These are phyloP conservation scores for Phaeosphaeria sp. DNA, from an alignment of 2,329 filamentous ascomycete genomes.

Conservation along the genomic window DNA sequence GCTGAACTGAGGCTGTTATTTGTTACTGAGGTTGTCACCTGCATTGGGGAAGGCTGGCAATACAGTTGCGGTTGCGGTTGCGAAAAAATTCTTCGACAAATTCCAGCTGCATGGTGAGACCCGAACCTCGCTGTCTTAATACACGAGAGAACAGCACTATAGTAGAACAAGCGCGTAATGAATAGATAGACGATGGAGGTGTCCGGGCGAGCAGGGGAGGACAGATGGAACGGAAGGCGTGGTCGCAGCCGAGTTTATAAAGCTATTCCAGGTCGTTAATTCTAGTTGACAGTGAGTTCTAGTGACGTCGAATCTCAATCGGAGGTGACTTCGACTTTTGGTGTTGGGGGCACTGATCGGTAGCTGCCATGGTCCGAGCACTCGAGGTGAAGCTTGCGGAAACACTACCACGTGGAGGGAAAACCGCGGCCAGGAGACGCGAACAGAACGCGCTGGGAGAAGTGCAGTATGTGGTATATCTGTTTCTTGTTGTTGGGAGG, in stretches of 20 bases:
- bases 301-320: background rate
- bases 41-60: slow-evolving; percentile 7
- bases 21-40: background rate
- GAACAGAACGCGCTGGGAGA: background rate
- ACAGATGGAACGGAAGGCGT: background rate
- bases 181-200: background rate
- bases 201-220: background rate
- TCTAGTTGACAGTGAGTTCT: background rate
- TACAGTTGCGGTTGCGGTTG: slow-evolving; percentile 12
- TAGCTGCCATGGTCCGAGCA: slow-evolving; percentile 4
- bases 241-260: background rate
- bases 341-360: background rate
- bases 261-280: background rate
- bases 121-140: slow-evolving; percentile 3
- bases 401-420: background rate
- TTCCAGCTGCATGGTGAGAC: slow-evolving; percentile 9
- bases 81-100: slow-evolving; percentile 8
- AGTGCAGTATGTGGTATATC: background rate
- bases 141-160: background rate
- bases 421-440: background rate
- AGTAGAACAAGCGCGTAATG: slow-evolving; percentile 5
- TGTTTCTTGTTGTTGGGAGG: too few relatives aligned
- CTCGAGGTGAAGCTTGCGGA: slow-evolving; percentile 8
- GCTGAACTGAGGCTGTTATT: background rate
- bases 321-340: slow-evolving; percentile 4